Conservation (phyloP, 345 rosid genomes). For the Hibiscus trionum region DNA sequence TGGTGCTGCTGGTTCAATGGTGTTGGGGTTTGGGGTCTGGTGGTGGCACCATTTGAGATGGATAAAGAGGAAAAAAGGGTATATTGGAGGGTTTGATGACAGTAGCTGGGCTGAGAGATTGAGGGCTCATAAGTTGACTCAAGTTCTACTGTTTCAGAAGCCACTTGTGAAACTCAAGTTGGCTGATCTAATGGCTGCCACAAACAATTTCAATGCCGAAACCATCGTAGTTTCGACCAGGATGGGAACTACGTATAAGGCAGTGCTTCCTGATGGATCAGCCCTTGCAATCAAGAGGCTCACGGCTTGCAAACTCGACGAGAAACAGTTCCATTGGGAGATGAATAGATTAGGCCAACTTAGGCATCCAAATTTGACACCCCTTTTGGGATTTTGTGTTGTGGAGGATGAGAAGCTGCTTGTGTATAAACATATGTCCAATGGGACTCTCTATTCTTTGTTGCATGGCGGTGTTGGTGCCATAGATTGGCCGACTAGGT, state of each 20-base stretch:
- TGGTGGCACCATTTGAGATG: conserved; percentile 36
- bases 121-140: neutral
- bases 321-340: neutral
- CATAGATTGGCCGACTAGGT: conserved; percentile 1
- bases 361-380: conserved; percentile 14
- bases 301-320: neutral
- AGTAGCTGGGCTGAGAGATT: neutral
- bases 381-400: conserved; percentile 74
- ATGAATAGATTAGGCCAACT: conserved; percentile 3
- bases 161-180: neutral
- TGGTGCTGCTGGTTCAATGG: conserved; percentile 70
- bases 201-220: neutral
- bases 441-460: neutral
- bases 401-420: conserved; percentile 76
- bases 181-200: neutral
- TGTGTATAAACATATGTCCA: conserved; percentile 34
- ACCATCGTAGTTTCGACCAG: neutral
- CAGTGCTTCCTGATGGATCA: neutral
- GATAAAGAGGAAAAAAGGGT: neutral
- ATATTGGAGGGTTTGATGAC: neutral
- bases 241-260: neutral
- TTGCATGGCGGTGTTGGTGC: neutral
- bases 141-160: neutral
- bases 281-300: conserved; percentile 3
- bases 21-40: conserved; percentile 82